Percentiles rank a stretch among this genome's conserved stretches.
Evolutionary conservation across 2,329 filamentous ascomycete species (phyloP).

Genomic region (Xylariaceae sp.): DNA sequence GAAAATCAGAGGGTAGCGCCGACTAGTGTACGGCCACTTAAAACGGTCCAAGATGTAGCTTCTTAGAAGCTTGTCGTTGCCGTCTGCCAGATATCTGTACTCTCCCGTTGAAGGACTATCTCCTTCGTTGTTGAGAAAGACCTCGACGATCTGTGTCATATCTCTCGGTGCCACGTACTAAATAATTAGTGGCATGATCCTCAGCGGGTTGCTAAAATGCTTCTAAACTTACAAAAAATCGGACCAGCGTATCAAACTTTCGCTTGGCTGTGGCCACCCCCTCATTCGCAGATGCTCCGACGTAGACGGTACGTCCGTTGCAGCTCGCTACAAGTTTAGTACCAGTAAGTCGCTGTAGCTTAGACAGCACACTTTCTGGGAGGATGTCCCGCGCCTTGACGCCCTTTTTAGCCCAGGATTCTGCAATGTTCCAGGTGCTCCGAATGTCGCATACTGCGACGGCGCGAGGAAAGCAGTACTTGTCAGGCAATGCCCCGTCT

Average conservation of each 20-base stretch:
- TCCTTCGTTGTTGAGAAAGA: conserved; percentile 33
- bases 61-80: conserved; percentile 10
- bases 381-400: conserved; percentile 11
- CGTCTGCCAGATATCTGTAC: conserved; percentile 31
- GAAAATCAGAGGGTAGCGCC: conserved; percentile 29
- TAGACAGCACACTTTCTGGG: conserved; percentile 14
- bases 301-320: conserved; percentile 23
- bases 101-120: conserved; percentile 19
- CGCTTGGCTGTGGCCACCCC: conserved; percentile 15
- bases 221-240: conserved; percentile 32
- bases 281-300: conserved; percentile 30
- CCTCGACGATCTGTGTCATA: conserved; percentile 11
- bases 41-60: conserved; percentile 35
- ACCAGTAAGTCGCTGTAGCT: conserved; percentile 28
- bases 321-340: conserved; percentile 23
- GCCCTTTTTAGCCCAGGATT: not conserved
- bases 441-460: conserved; percentile 20
- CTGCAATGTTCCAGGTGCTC: conserved; percentile 29
- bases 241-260: conserved; percentile 33
- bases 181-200: not conserved
- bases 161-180: conserved; percentile 2
- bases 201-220: too few species aligned
- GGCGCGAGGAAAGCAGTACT: conserved; percentile 26
- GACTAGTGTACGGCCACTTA: conserved; percentile 3
- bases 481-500: not conserved